Base-by-base conservation (phyloP, 228 moss, liverwort and hornwort species). In the Sphagnum magellanicum region DNA sequence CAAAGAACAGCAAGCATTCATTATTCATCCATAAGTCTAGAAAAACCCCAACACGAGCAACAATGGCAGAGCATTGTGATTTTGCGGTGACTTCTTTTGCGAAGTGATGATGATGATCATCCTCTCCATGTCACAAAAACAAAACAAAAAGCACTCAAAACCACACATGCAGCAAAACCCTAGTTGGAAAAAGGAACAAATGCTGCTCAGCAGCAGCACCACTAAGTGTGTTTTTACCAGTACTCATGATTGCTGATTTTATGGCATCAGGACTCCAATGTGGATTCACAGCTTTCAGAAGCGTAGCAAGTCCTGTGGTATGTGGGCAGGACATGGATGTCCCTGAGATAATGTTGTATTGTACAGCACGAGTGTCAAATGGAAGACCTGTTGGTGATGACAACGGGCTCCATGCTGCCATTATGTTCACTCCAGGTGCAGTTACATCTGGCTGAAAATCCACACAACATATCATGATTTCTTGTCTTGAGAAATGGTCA, bases 91-190 rank as follows among this genome's bases (percentile, higher is more conserved):
- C 32, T 32, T 32, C 32, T 32, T 32, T 32, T 32, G 32, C 32
- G 0, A 32, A 32, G 80, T 61, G 75, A 84, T 81, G 49, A 75
- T 78, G 65, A 84, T 47, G 48, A 75, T 78, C 50, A 80, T 77
- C 15, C 75, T 75, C 63, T 78, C 64, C 80, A 73, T 65, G 80
- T 80, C 52, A 79, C 82, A 76, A 82, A 71, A 32, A 32, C 32
- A 32, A 32, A 32, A 17, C 15, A 8, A 8, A 9, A 17, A 17
- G 1, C 47, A 64, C 15, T 46, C 16, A n/a, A 12, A 15, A 46
- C 47, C 16, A 46, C 8, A 64, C 63, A 64, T 9, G 16, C 63
- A 15, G 16, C 10, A 64, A 11, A 10, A 64, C 8, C 16, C 15
- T 15, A n/a, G 1, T 10, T 17, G 10, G 16, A 1, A 11, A 17